Evolutionary conservation across 2,329 filamentous ascomycete species (phyloP).

Genomic region (Plenodomus biglobosus): DNA sequence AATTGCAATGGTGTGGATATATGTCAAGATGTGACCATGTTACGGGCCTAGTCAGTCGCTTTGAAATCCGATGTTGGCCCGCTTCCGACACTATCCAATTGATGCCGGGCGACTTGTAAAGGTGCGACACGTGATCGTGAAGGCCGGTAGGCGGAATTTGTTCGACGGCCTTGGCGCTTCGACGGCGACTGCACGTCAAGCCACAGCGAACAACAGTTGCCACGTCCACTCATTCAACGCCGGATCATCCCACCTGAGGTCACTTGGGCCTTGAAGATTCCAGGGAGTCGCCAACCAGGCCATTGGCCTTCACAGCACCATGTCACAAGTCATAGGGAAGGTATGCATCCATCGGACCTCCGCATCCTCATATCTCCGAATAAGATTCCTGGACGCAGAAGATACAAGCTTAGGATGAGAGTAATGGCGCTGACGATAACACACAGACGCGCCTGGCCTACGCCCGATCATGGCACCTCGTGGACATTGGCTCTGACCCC

Average conservation of each 20-base stretch:
- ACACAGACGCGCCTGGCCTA: conserved; percentile 90
- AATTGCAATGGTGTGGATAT: conserved; percentile 3
- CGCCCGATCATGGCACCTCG: conserved; percentile 91
- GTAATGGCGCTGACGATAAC: too few relatives aligned
- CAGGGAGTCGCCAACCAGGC: conserved; percentile 5
- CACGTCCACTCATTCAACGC: background rate
- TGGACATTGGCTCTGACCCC: conserved; percentile 63
- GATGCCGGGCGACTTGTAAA: conserved; percentile 4
- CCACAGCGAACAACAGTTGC: conserved; percentile 7
- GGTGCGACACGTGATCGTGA: conserved; percentile 14
- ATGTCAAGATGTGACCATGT: conserved; percentile 12
- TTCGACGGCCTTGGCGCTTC: conserved; percentile 17
- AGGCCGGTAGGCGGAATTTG: conserved; percentile 13
- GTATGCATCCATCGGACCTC: conserved; percentile 53
- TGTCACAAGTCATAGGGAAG: conserved; percentile 79
- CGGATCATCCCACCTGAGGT: background rate
- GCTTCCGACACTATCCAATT: conserved; percentile 8
- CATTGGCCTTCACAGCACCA: conserved; percentile 46
- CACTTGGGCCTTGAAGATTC: background rate
- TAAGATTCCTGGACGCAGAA: too few relatives aligned
- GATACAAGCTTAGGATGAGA: too few relatives aligned
- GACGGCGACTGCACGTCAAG: conserved; percentile 9
- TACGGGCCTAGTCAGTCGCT: conserved; percentile 21
- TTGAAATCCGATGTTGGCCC: conserved; percentile 33
- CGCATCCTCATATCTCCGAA: conserved; percentile 11